These are phyloP conservation scores for Syzygium jambos DNA, from an alignment of 345 rosid genomes.

Conservation along the genomic window DNA sequence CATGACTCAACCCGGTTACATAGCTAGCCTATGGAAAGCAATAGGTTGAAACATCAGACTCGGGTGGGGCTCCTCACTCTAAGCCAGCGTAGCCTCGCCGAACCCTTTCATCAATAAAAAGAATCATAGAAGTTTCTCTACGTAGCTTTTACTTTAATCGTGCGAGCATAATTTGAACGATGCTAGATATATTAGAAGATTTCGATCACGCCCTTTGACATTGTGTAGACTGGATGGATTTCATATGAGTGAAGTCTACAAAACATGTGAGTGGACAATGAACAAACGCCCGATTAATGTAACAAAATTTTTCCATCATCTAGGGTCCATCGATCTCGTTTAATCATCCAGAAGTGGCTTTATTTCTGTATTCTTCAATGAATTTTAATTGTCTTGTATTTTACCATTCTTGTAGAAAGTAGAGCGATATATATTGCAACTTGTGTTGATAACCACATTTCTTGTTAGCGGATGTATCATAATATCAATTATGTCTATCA, in stretches of 20 bases:
- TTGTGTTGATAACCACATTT: not conserved
- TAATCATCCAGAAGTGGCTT: not conserved
- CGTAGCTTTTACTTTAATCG: not conserved
- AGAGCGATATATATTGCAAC: not conserved
- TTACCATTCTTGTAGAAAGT: not conserved
- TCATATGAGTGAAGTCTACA: not conserved
- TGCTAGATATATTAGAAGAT: not conserved
- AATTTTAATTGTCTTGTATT: not conserved
- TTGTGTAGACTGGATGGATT: not conserved
- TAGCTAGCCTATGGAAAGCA: not conserved
- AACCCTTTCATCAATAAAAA: not conserved
- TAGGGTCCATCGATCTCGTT: not conserved
- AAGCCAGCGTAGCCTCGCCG: not conserved
- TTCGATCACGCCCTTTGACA: not conserved
- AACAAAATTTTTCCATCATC: not conserved
- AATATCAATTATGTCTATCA: not conserved
- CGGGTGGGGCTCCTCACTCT: not conserved
- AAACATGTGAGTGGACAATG: not conserved
- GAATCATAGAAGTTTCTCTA: not conserved
- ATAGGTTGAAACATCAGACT: not conserved
- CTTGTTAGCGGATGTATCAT: not conserved
- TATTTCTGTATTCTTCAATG: not conserved
- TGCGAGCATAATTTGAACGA: not conserved
- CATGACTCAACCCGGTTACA: not conserved
- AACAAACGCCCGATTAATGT: not conserved